phyloP scores from a whole-genome alignment of 768 basidiomycete genomes.

The Trametes cingulata region DNA sequence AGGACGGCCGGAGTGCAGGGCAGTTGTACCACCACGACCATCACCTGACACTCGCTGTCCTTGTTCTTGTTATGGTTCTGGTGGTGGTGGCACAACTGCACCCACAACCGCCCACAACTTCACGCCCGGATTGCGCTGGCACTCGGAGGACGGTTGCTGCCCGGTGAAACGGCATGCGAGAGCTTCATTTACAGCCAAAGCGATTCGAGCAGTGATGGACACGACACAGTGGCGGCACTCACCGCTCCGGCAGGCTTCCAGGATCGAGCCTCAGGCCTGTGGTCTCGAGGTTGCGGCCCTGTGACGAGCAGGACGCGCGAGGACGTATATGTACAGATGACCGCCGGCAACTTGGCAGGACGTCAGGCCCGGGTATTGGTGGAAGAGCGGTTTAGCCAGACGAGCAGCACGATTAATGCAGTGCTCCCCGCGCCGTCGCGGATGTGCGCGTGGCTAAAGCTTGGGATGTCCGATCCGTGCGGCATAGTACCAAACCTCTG shows the following conservation, averaged over 20 bases:
- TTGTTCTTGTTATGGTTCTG: background rate
- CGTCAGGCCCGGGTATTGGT: background rate
- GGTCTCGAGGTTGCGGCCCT: background rate
- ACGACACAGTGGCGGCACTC: background rate
- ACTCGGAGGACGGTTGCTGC: background rate
- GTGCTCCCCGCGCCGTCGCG: background rate
- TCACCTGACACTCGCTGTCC: background rate
- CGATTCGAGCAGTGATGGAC: background rate
- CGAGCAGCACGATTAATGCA: background rate
- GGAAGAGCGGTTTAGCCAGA: background rate
- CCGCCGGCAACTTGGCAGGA: background rate
- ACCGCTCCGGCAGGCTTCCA: background rate
- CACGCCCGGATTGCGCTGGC: background rate
- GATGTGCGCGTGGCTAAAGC: background rate
- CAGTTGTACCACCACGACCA: background rate
- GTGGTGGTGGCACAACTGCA: constrained; percentile 1
- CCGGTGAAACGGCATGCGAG: background rate
- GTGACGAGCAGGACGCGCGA: no score
- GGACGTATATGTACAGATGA: background rate
- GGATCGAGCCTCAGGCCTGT: no score
- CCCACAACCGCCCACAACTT: constrained; percentile 5
- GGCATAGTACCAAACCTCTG: no score
- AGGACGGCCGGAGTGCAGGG: background rate
- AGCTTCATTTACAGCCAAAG: background rate
- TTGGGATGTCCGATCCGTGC: background rate